Conservation (phyloP, 495 filamentous ascomycete genomes). For the Schizothecium vesticola region DNA sequence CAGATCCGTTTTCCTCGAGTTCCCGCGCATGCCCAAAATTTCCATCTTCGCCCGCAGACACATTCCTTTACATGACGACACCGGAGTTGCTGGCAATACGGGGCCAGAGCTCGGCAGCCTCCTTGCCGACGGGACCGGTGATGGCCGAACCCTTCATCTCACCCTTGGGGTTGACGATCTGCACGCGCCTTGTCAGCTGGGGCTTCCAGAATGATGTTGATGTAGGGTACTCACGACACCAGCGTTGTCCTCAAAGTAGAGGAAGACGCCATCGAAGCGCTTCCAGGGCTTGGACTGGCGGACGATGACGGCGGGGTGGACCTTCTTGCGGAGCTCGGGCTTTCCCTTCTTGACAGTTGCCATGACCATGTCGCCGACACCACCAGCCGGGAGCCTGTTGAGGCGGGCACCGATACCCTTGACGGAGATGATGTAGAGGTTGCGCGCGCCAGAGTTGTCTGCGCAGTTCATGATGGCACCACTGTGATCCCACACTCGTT, state of each 20-base stretch:
- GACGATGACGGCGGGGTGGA: constrained; percentile 98
- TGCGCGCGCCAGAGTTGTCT: constrained; percentile 97
- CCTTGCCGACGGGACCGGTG: constrained; percentile 98
- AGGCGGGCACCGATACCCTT: constrained; percentile 98
- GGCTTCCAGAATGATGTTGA: neutral
- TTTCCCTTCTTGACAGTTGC: constrained; percentile 99
- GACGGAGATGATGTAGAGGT: constrained; percentile 99
- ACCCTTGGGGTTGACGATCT: constrained; percentile 99
- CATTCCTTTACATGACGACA: constrained; percentile 88
- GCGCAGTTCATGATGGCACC: constrained; percentile 95
- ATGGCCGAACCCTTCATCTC: constrained; percentile 99
- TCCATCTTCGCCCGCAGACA: constrained; percentile 14
- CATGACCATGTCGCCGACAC: constrained; percentile 99
- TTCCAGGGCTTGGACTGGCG: constrained; percentile 99
- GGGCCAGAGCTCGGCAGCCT: constrained; percentile 99
- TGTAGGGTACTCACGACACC: constrained; percentile 71
- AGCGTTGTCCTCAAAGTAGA: constrained; percentile 99
- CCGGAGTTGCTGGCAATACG: constrained; percentile 99
- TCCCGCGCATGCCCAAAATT: constrained; percentile 20
- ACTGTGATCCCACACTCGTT: constrained; percentile 44
- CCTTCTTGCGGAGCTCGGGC: constrained; percentile 98
- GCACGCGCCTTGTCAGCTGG: constrained; percentile 11
- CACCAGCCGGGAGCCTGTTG: constrained; percentile 94
- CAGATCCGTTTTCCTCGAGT: constrained; percentile 29
- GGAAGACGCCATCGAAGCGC: constrained; percentile 91